These are phyloP conservation scores for Vaccinium corymbosum DNA, from an alignment of 148 eudicot species.

Conservation along the genomic window DNA sequence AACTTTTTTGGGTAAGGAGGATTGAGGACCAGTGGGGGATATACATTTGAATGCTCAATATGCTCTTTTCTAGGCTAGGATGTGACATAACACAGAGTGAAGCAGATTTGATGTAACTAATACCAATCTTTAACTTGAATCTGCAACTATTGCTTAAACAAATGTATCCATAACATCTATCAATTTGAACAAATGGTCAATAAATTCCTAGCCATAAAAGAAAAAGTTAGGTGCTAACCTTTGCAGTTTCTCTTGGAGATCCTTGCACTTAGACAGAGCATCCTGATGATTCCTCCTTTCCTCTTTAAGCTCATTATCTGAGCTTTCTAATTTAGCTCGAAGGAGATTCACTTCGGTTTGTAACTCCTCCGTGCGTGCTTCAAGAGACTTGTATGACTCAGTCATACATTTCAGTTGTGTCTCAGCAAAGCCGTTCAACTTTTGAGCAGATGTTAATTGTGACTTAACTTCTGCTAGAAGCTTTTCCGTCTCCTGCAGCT, in stretches of 20 bases:
- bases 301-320: constrained; percentile 63
- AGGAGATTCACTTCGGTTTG: constrained; percentile 62
- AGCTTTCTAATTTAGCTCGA: constrained; percentile 40
- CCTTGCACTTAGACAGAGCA: constrained; percentile 59
- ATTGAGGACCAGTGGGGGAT: neutral
- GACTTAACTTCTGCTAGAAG: constrained; percentile 63
- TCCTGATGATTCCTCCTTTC: constrained; percentile 63
- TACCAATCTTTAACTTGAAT: neutral
- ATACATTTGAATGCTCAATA: neutral
- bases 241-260: constrained; percentile 73
- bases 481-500: constrained; percentile 63
- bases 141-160: neutral
- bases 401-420: constrained; percentile 99
- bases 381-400: constrained; percentile 83
- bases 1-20: neutral
- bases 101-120: neutral
- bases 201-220: neutral
- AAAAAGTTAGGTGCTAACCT: constrained; percentile 44
- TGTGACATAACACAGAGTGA: neutral
- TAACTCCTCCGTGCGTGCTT: constrained; percentile 69
- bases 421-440: constrained; percentile 74
- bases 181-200: neutral
- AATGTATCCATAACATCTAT: neutral
- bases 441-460: constrained; percentile 64
- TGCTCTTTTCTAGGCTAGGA: neutral